phyloP scores from a whole-genome alignment of 2,329 filamentous ascomycete species.

The Colletotrichum siamense region DNA sequence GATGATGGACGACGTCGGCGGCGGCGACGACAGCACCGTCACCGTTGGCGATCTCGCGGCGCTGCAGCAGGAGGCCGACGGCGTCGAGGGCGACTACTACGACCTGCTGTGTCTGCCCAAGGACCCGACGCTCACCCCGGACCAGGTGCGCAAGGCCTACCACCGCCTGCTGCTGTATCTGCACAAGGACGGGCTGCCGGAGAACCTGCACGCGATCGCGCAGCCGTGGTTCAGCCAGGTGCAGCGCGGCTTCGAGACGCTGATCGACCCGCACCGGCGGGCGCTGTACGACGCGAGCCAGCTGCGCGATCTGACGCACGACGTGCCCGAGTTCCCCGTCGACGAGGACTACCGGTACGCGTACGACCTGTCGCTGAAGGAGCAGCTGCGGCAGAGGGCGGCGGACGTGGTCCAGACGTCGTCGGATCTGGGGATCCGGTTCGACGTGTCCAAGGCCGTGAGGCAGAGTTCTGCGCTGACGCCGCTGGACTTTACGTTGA shows the following conservation, averaged over 20 bases:
- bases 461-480: slow-evolving; percentile 20
- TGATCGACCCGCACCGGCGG: slow-evolving; percentile 48
- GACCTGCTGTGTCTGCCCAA: slow-evolving; percentile 50
- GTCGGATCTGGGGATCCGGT: slow-evolving; percentile 43
- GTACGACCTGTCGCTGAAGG: slow-evolving; percentile 26
- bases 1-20: neutral
- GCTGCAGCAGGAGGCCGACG: slow-evolving; percentile 1
- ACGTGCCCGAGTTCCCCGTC: neutral
- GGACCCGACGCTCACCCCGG: slow-evolving; percentile 31
- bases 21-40: slow-evolving; percentile 25
- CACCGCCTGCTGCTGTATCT: slow-evolving; percentile 49
- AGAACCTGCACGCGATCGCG: slow-evolving; percentile 41
- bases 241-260: slow-evolving; percentile 51
- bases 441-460: slow-evolving; percentile 34
- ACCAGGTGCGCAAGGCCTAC: slow-evolving; percentile 49
- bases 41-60: neutral
- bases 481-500: slow-evolving; percentile 44
- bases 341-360: slow-evolving; percentile 25
- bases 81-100: slow-evolving; percentile 41
- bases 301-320: slow-evolving; percentile 19
- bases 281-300: slow-evolving; percentile 45
- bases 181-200: slow-evolving; percentile 47
- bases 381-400: slow-evolving; percentile 26
- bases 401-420: slow-evolving; percentile 30
- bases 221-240: slow-evolving; percentile 44